Evolutionary conservation across 129 eudicot genomes (phyloP).

Genomic region (Dittrichia graveolens): DNA sequence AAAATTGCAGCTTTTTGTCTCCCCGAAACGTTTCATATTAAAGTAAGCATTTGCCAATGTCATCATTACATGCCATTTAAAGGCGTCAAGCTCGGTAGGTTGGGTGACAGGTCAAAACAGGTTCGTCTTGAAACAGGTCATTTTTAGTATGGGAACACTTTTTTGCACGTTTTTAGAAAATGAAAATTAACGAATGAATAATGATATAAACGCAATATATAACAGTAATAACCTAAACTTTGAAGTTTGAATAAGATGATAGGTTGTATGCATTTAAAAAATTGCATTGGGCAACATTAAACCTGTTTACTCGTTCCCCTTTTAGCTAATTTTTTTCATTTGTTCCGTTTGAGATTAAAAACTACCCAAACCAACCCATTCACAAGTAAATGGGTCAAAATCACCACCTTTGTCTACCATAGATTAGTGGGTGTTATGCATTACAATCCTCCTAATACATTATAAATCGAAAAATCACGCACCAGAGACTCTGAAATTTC

Average conservation of each 20-base stretch:
- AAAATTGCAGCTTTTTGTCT: not conserved
- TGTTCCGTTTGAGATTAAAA: not conserved
- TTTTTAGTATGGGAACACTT: not conserved
- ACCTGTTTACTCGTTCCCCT: not conserved
- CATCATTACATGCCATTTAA: not conserved
- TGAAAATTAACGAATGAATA: too few species aligned
- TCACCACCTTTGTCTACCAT: not conserved
- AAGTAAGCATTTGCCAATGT: not conserved
- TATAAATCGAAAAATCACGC: constrained; percentile 20
- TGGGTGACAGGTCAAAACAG: not conserved
- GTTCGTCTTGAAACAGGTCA: not conserved
- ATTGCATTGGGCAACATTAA: too few species aligned
- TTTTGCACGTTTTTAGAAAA: not conserved
- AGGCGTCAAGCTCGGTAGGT: not conserved
- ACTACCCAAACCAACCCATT: not conserved
- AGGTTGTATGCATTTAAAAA: too few species aligned
- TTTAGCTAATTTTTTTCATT: not conserved
- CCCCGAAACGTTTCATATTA: not conserved
- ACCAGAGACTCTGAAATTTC: constrained; percentile 70
- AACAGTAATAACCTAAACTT: too few species aligned
- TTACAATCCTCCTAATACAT: not conserved
- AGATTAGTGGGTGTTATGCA: not conserved
- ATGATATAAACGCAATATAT: too few species aligned
- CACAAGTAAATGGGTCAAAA: not conserved
- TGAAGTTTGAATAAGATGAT: too few species aligned